A percentile compares a stretch with the other conserved stretches of the same genome.
phyloP scores from a whole-genome alignment of 208 protist species.

The Trypanosoma congolense region DNA sequence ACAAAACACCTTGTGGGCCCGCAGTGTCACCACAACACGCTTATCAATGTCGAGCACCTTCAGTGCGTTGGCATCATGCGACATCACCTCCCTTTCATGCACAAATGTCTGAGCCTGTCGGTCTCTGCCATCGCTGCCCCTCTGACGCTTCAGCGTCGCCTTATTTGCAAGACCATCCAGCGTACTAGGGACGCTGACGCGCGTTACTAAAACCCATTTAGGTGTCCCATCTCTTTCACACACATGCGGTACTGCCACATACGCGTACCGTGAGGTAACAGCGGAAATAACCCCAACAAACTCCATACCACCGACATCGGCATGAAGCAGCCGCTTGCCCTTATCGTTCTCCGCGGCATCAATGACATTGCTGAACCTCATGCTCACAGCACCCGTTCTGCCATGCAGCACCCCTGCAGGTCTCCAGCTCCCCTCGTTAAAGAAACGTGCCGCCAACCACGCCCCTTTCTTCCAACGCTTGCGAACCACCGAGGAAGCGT shows the following conservation, averaged over 20 bases:
- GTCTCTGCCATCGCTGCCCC: slow-evolving; percentile 15
- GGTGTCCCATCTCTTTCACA: background rate
- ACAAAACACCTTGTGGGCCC: slow-evolving; percentile 59
- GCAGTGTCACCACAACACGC: slow-evolving; percentile 35
- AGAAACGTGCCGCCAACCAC: slow-evolving; percentile 60
- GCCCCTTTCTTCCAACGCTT: slow-evolving; percentile 48
- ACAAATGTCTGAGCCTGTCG: background rate
- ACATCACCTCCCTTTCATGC: slow-evolving; percentile 25
- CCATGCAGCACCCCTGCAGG: background rate
- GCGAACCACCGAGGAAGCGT: slow-evolving; percentile 4
- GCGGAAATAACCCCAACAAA: slow-evolving; percentile 49
- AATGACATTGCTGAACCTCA: slow-evolving; percentile 6
- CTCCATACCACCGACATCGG: slow-evolving; percentile 72
- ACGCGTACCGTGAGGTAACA: slow-evolving; percentile 59
- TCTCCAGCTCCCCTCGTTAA: slow-evolving; percentile 72
- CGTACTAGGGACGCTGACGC: slow-evolving; percentile 20
- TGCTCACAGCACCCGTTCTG: background rate
- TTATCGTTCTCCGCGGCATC: slow-evolving; percentile 6
- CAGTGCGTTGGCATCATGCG: slow-evolving; percentile 29
- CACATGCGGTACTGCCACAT: slow-evolving; percentile 51
- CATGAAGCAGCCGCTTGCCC: slow-evolving; percentile 41
- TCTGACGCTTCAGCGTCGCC: slow-evolving; percentile 3
- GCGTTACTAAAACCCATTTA: slow-evolving; percentile 20
- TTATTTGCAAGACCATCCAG: slow-evolving; percentile 1
- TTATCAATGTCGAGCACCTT: slow-evolving; percentile 10